Conservation (phyloP, 352 stramenopile genomes). For the Globisporangium alternatum region DNA sequence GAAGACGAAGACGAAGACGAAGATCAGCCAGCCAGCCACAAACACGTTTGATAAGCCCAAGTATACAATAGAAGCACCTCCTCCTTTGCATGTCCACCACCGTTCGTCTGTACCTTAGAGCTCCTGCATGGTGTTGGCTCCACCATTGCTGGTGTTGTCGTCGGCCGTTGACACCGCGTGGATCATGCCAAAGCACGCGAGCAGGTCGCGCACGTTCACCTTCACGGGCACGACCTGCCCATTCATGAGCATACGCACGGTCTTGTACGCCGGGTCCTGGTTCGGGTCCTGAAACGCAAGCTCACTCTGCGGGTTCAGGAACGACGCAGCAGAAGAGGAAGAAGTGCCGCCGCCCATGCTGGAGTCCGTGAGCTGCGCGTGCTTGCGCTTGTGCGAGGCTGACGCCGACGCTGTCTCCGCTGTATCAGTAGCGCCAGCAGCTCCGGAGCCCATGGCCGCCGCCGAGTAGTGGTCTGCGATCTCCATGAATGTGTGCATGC, state of each 20-base stretch:
- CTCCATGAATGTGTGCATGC: constrained; percentile 10
- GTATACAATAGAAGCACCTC: constrained; percentile 20
- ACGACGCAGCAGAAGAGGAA: neutral
- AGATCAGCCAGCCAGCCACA: neutral
- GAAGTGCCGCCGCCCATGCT: neutral
- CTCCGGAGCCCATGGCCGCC: neutral
- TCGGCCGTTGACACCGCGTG: constrained; percentile 17
- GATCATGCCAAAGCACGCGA: constrained; percentile 36
- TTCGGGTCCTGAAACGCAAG: neutral
- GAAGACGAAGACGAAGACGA: neutral
- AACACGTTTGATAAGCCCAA: constrained; percentile 14
- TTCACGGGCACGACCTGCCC: constrained; percentile 61
- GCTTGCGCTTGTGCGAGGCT: constrained; percentile 7
- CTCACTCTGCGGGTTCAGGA: neutral
- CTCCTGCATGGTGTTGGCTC: constrained; percentile 4
- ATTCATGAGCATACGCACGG: constrained; percentile 73
- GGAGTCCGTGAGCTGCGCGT: neutral
- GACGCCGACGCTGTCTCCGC: no score
- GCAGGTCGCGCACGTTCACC: constrained; percentile 66
- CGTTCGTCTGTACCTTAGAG: constrained; percentile 1
- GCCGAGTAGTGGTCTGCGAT: constrained; percentile 1
- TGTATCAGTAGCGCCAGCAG: neutral
- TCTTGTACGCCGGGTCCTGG: constrained; percentile 44
- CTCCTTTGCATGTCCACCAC: neutral
- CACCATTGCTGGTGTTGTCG: constrained; percentile 12